A percentile compares a stretch with the other conserved stretches of the same genome.
phyloP scores from a whole-genome alignment of 441 rosid species.

The Breynia disticha region DNA sequence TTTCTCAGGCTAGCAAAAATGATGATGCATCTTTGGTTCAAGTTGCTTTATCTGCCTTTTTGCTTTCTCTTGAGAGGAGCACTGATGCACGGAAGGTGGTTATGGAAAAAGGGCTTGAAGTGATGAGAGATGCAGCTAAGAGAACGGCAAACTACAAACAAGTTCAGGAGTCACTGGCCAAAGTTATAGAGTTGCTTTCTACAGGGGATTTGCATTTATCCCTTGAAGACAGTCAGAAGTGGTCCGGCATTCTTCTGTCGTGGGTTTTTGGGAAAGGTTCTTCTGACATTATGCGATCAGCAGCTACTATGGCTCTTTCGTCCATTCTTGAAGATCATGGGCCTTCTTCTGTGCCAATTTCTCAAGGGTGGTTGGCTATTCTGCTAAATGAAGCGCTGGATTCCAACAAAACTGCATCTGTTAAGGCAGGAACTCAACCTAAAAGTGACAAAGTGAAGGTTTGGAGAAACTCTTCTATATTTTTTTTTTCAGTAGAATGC shows the following conservation, averaged over 20 bases:
- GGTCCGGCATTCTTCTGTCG: slow-evolving; percentile 76
- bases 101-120: slow-evolving; percentile 74
- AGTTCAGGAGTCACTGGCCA: slow-evolving; percentile 80
- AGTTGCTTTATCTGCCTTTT: slow-evolving; percentile 79
- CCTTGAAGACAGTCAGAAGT: slow-evolving; percentile 84
- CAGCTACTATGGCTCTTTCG: slow-evolving; percentile 73
- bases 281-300: slow-evolving; percentile 47
- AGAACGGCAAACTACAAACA: slow-evolving; percentile 51
- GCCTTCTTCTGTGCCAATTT: slow-evolving; percentile 64
- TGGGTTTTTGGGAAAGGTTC: slow-evolving; percentile 69
- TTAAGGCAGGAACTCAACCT: slow-evolving; percentile 47
- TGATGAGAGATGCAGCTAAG: slow-evolving; percentile 74
- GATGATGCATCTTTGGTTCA: slow-evolving; percentile 74
- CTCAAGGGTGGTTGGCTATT: slow-evolving; percentile 94
- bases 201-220: slow-evolving; percentile 54
- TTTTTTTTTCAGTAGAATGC: neutral
- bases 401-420: slow-evolving; percentile 44
- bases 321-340: slow-evolving; percentile 72
- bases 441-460: slow-evolving; percentile 68
- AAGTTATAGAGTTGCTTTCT: slow-evolving; percentile 70
- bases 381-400: slow-evolving; percentile 53
- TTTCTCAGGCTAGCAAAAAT: slow-evolving; percentile 68
- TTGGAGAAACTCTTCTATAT: slow-evolving; percentile 10
- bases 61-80: slow-evolving; percentile 79
- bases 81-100: slow-evolving; percentile 49